phyloP scores from a whole-genome alignment of 495 filamentous ascomycete species.

The Trichoderma orchidacearum region DNA sequence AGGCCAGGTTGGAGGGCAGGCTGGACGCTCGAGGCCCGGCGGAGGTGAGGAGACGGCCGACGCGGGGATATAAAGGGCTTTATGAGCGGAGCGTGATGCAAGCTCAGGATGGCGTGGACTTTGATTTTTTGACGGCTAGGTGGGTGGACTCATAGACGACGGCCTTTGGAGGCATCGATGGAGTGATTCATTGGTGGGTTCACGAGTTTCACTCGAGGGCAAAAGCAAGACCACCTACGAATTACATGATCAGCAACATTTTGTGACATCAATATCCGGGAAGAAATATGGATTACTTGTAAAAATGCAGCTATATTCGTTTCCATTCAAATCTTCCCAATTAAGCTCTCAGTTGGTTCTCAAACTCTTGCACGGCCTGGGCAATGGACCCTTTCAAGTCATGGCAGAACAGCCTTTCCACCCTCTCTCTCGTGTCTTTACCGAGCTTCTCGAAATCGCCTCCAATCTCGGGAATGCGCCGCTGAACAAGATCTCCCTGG shows the following conservation, averaged over 20 bases:
- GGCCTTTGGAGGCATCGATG: not conserved
- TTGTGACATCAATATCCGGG: no score
- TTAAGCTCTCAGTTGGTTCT: not conserved
- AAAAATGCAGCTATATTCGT: no score
- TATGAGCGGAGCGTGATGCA: conserved; percentile 53
- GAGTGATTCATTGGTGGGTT: no score
- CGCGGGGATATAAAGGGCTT: conserved; percentile 48
- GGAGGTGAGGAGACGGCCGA: conserved; percentile 11
- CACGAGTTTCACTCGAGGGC: no score
- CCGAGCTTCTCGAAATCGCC: not conserved
- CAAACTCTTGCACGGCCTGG: not conserved
- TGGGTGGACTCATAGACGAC: conserved; percentile 5
- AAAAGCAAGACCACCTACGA: no score
- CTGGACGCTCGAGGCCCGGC: not conserved
- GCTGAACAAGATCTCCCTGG: not conserved
- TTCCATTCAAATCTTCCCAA: not conserved
- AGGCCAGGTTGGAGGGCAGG: not conserved
- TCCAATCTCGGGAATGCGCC: not conserved
- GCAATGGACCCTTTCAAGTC: not conserved
- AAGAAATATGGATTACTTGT: no score
- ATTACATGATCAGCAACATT: no score
- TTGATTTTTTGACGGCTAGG: conserved; percentile 46
- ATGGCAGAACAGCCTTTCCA: not conserved
- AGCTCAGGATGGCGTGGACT: conserved; percentile 50
- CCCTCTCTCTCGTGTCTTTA: not conserved